Conservation (phyloP, 2,329 filamentous ascomycete species). For the Incumbomyces delicatus region DNA sequence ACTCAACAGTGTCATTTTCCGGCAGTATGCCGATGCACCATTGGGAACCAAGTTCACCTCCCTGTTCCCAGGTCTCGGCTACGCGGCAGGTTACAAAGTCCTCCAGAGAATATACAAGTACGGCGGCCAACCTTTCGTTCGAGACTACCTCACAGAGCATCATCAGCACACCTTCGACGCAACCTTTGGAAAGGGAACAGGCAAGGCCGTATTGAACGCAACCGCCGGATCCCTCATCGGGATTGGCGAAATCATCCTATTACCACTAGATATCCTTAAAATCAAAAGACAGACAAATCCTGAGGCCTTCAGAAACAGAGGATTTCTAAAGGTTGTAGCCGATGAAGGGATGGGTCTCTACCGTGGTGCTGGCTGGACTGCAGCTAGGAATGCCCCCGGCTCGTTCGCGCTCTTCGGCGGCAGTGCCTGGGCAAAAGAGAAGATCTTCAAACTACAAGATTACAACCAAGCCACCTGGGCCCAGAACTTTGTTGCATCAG, state of each 20-base stretch:
- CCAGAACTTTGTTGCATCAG: constrained; percentile 95
- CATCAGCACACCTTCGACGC: constrained; percentile 75
- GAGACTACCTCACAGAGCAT: constrained; percentile 75
- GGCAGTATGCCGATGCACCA: constrained; percentile 67
- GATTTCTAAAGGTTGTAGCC: constrained; percentile 75
- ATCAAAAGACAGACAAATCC: constrained; percentile 99
- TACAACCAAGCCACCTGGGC: constrained; percentile 93
- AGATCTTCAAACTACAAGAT: constrained; percentile 77
- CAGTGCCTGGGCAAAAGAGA: constrained; percentile 95
- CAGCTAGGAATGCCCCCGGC: constrained; percentile 89
- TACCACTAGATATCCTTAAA: constrained; percentile 94
- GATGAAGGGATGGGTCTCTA: constrained; percentile 96
- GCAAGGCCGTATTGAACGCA: constrained; percentile 96
- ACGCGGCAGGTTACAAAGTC: constrained; percentile 95
- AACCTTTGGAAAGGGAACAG: constrained; percentile 90
- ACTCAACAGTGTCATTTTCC: constrained; percentile 90
- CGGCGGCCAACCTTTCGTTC: constrained; percentile 87
- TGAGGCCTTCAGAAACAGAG: constrained; percentile 90
- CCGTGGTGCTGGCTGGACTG: constrained; percentile 94
- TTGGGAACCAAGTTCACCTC: constrained; percentile 75
- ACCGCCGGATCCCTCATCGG: constrained; percentile 91
- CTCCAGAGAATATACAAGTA: constrained; percentile 98
- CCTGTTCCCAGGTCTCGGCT: constrained; percentile 91
- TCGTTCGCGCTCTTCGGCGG: constrained; percentile 97
- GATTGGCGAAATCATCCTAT: constrained; percentile 90